Evolutionary conservation across 768 basidiomycete species (phyloP).

Genomic region (Agaricus blazei): DNA sequence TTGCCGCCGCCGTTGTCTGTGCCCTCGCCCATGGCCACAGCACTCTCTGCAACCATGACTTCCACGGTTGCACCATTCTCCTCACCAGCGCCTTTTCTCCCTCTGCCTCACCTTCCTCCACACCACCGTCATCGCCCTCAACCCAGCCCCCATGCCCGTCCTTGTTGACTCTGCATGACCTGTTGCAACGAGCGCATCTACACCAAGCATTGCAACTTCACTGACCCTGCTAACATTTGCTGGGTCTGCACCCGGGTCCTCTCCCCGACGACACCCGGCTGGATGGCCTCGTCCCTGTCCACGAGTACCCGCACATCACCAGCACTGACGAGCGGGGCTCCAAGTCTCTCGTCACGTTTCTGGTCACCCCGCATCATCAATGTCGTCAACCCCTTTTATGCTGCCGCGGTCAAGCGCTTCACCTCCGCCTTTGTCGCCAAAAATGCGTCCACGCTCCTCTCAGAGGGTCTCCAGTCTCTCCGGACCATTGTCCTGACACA

Average conservation of each 20-base stretch:
- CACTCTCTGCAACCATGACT: constrained; percentile 63
- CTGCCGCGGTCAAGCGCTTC: constrained; percentile 56
- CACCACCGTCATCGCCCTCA: constrained; percentile 74
- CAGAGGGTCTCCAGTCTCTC: constrained; percentile 62
- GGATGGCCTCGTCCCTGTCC: constrained; percentile 76
- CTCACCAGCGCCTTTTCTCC: constrained; percentile 78
- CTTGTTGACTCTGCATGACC: constrained; percentile 62
- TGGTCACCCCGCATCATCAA: constrained; percentile 83
- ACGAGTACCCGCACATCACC: constrained; percentile 58
- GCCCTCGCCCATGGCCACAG: constrained; percentile 66
- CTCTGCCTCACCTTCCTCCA: constrained; percentile 65
- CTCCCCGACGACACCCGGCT: constrained; percentile 51
- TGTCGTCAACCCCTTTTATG: constrained; percentile 85
- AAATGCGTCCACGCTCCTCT: constrained; percentile 36
- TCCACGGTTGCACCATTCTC: constrained; percentile 68
- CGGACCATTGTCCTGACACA: constrained; percentile 60
- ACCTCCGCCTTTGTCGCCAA: constrained; percentile 15
- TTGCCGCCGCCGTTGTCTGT: constrained; percentile 42
- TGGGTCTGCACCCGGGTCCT: constrained; percentile 67
- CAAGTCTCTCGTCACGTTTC: constrained; percentile 64
- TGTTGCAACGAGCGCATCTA: constrained; percentile 74
- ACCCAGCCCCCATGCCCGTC: constrained; percentile 54
- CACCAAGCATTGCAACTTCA: constrained; percentile 74
- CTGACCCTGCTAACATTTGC: constrained; percentile 63
- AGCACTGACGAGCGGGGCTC: constrained; percentile 38